Percentiles rank a stretch among this genome's conserved stretches.
phyloP scores from a whole-genome alignment of 2,329 filamentous ascomycete genomes.

The Westerdykella aurantiaca region DNA sequence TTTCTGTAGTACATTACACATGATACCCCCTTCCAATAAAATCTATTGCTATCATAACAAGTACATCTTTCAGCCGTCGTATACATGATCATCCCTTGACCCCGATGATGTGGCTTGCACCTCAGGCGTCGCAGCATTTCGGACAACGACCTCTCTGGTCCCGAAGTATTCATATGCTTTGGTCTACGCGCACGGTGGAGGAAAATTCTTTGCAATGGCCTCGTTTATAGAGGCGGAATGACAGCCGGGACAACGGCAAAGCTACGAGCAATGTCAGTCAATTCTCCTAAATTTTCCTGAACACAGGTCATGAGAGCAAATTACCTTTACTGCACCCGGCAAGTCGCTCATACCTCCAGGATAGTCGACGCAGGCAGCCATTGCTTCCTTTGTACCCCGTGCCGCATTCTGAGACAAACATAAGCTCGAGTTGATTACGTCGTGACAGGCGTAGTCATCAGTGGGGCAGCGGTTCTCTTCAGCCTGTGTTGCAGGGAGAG shows the following conservation, averaged over 20 bases:
- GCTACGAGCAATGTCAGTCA: not conserved
- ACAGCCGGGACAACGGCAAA: slow-evolving; percentile 12
- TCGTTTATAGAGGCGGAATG: slow-evolving; percentile 9
- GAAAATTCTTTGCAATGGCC: slow-evolving; percentile 10
- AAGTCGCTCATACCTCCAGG: slow-evolving; percentile 10
- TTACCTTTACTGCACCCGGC: slow-evolving; percentile 10
- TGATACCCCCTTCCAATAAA: slow-evolving; percentile 1
- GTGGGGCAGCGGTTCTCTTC: slow-evolving; percentile 7
- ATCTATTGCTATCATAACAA: not conserved
- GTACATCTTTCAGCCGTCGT: not conserved
- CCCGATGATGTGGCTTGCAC: not conserved
- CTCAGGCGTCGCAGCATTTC: no score
- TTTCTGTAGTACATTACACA: not conserved
- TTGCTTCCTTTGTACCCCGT: slow-evolving; percentile 6
- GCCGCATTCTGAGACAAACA: slow-evolving; percentile 8
- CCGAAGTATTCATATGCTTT: not conserved
- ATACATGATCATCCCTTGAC: not conserved
- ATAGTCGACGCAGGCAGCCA: slow-evolving; percentile 11
- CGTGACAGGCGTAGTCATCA: slow-evolving; percentile 12
- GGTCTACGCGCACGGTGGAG: slow-evolving; percentile 8
- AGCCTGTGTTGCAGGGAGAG: slow-evolving; percentile 2
- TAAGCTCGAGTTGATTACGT: slow-evolving; percentile 13
- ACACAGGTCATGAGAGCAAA: not conserved
- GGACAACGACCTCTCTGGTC: not conserved
- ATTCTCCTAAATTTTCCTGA: not conserved